phyloP scores from a whole-genome alignment of 805 yeast genomes.

The Pichia cabralensis region DNA sequence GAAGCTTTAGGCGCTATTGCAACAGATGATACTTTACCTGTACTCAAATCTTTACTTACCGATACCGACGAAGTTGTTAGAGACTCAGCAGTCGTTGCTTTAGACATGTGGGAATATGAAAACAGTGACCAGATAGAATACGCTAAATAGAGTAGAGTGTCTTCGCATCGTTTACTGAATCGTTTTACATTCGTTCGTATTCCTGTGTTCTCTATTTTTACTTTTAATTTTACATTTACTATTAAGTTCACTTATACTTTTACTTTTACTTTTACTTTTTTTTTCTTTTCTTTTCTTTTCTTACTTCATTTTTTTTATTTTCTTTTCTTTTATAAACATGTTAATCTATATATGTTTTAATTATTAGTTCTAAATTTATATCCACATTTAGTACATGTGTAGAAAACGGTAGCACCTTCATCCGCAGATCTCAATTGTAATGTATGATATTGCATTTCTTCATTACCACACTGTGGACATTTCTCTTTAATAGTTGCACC shows the following conservation, averaged over 20 bases:
- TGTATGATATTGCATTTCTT: constrained; percentile 97
- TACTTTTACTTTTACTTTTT: too few species aligned
- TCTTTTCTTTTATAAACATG: neutral
- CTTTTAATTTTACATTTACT: too few species aligned
- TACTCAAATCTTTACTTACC: constrained; percentile 64
- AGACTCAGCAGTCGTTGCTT: constrained; percentile 93
- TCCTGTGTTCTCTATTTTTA: too few species aligned
- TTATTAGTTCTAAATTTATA: constrained; percentile 93
- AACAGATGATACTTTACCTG: constrained; percentile 88
- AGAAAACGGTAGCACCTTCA: constrained; percentile 99
- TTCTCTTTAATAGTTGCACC: constrained; percentile 97
- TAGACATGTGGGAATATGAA: constrained; percentile 97
- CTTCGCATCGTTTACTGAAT: too few species aligned
- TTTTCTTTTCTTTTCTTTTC: neutral
- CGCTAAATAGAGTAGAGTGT: too few species aligned
- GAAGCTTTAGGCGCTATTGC: constrained; percentile 97
- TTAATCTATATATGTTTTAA: constrained; percentile 21
- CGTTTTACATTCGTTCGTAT: too few species aligned
- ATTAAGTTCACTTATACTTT: too few species aligned
- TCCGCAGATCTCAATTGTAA: constrained; percentile 95
- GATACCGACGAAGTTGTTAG: constrained; percentile 88
- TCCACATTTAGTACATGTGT: constrained; percentile 90
- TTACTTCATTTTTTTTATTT: neutral
- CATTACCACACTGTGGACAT: constrained; percentile 98
- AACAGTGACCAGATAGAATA: constrained; percentile 75